Conservation (phyloP, 202 grass and related monocot species). For the Eragrostis tef region DNA sequence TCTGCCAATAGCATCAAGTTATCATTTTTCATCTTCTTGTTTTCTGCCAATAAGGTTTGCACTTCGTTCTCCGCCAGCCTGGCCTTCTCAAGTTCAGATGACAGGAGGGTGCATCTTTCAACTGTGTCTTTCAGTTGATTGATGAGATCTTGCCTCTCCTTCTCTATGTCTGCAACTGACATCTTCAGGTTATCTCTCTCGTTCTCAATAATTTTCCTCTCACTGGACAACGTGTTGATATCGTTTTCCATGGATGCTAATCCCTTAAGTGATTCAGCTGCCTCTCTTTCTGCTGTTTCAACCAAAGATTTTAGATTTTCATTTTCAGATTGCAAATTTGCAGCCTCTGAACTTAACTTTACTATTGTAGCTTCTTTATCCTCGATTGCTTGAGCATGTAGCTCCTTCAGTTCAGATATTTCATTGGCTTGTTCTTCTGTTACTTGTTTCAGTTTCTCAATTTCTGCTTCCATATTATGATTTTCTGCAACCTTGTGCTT, state of each 20-base stretch:
- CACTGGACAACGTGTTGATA: conserved; percentile 37
- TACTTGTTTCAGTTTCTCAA: conserved; percentile 57
- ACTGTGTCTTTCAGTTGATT: conserved; percentile 50
- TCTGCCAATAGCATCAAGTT: conserved; percentile 44
- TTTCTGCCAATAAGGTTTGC: conserved; percentile 49
- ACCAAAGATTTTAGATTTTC: conserved; percentile 50
- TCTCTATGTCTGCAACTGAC: conserved; percentile 45
- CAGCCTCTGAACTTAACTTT: conserved; percentile 46
- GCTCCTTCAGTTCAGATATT: conserved; percentile 60
- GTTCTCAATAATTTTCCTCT: conserved; percentile 47
- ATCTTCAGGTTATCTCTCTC: conserved; percentile 54
- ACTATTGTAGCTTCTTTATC: conserved; percentile 57
- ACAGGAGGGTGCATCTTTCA: conserved; percentile 46
- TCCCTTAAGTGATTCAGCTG: conserved; percentile 40
- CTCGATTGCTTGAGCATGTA: conserved; percentile 58
- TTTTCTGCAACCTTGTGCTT: conserved; percentile 44
- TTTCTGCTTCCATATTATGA: conserved; percentile 49
- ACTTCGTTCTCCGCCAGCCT: conserved; percentile 48
- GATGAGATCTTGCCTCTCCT: conserved; percentile 38
- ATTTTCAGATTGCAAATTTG: conserved; percentile 56
- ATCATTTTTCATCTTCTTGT: conserved; percentile 51
- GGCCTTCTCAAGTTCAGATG: conserved; percentile 53
- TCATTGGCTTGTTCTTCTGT: conserved; percentile 52
- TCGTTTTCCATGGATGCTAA: conserved; percentile 47
- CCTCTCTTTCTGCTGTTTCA: conserved; percentile 46